Evolutionary conservation across 345 rosid species (phyloP).

Genomic region (Arabis alpina): DNA sequence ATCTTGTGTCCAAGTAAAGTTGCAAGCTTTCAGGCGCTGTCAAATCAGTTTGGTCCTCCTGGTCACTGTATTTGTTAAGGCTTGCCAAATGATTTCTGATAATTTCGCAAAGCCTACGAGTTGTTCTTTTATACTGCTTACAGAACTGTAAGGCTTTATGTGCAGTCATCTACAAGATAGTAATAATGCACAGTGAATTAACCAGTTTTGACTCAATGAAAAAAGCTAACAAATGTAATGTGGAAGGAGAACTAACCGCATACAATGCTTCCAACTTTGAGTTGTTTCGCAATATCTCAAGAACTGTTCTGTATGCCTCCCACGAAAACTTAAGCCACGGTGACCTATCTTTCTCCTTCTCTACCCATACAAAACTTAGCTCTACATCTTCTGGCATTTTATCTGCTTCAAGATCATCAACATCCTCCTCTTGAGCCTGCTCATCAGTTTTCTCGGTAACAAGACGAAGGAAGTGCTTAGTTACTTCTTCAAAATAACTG

Average conservation of each 20-base stretch:
- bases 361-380: slow-evolving; percentile 98
- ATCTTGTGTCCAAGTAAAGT: slow-evolving; percentile 88
- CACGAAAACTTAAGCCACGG: slow-evolving; percentile 99
- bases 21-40: slow-evolving; percentile 94
- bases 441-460: slow-evolving; percentile 97
- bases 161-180: slow-evolving; percentile 84
- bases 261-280: slow-evolving; percentile 96
- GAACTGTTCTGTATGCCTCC: slow-evolving; percentile 99
- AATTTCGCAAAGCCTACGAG: slow-evolving; percentile 94
- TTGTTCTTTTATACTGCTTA: slow-evolving; percentile 91
- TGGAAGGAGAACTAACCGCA: slow-evolving; percentile 63
- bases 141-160: slow-evolving; percentile 97
- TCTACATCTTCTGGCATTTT: slow-evolving; percentile 93
- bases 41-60: slow-evolving; percentile 96
- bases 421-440: slow-evolving; percentile 92
- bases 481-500: slow-evolving; percentile 94
- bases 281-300: slow-evolving; percentile 91
- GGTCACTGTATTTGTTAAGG: slow-evolving; percentile 93
- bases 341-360: slow-evolving; percentile 90
- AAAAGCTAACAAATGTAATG: neutral
- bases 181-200: neutral
- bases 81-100: slow-evolving; percentile 91
- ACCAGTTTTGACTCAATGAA: neutral
- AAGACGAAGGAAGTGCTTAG: slow-evolving; percentile 91
- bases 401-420: slow-evolving; percentile 98